phyloP scores from a whole-genome alignment of 768 basidiomycete genomes.

The Pulveroboletus sp. region DNA sequence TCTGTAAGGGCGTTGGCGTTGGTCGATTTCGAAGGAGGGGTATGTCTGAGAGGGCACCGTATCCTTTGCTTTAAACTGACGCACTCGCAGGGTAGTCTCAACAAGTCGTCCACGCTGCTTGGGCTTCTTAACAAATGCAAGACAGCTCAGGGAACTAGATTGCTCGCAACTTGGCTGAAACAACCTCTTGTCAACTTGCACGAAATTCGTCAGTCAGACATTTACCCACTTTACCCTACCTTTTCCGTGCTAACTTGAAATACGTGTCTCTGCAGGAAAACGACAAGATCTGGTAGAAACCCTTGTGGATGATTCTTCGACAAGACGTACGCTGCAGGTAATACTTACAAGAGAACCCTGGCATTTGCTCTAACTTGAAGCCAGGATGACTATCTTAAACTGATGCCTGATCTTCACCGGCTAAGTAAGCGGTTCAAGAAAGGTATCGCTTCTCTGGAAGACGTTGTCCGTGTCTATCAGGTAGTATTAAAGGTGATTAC shows the following conservation, averaged over 20 bases:
- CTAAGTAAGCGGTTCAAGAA: constrained; percentile 91
- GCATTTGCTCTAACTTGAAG: not conserved
- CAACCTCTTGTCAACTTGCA: constrained; percentile 94
- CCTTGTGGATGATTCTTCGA: constrained; percentile 75
- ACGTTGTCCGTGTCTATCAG: constrained; percentile 95
- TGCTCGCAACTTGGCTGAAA: constrained; percentile 91
- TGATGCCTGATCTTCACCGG: constrained; percentile 92
- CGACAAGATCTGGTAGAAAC: constrained; percentile 86
- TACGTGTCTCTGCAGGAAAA: constrained; percentile 52
- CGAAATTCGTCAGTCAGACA: constrained; percentile 69
- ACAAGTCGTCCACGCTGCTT: constrained; percentile 83
- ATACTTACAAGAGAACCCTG: not conserved
- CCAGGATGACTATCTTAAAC: constrained; percentile 83
- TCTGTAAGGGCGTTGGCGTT: constrained; percentile 88
- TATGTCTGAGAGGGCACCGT: constrained; percentile 8
- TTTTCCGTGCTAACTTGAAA: not conserved
- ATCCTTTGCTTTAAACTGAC: not conserved
- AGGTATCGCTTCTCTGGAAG: constrained; percentile 80
- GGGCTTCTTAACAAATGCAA: constrained; percentile 94
- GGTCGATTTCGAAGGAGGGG: constrained; percentile 59
- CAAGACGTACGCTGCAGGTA: constrained; percentile 74
- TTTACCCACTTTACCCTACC: not conserved
- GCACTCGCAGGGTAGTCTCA: constrained; percentile 47
- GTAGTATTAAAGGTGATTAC: constrained; percentile 72
- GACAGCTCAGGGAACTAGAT: constrained; percentile 87